Percentiles rank a stretch among this genome's conserved stretches.
Conservation (phyloP, 176 grass and related monocot genomes). For the Ensete glaucum region DNA sequence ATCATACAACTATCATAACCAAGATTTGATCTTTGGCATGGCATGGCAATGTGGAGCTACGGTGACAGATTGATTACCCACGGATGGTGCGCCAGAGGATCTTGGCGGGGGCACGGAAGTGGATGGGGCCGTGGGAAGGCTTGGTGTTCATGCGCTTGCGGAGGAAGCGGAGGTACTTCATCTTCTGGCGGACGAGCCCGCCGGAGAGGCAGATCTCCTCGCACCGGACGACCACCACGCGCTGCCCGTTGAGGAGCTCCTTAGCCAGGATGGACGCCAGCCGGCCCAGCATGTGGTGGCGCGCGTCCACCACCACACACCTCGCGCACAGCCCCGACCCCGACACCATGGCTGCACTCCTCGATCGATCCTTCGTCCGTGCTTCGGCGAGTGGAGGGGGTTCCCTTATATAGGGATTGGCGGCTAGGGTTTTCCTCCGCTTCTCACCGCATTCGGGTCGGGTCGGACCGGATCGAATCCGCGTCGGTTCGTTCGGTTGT, state of each 20-base stretch:
- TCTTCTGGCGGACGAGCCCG: conserved; percentile 27
- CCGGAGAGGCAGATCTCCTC: conserved; percentile 16
- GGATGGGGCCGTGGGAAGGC: conserved; percentile 36
- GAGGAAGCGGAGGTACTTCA: conserved; percentile 40
- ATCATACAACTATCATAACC: too few relatives aligned
- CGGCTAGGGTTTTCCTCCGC: too few relatives aligned
- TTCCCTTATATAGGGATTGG: too few relatives aligned
- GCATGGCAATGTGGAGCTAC: neutral
- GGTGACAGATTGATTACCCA: conserved; percentile 18
- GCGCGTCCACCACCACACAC: conserved; percentile 1
- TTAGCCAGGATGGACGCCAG: conserved; percentile 9
- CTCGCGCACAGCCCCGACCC: neutral
- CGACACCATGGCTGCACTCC: neutral
- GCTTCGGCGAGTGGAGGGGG: too few relatives aligned
- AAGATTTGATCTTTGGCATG: too few relatives aligned
- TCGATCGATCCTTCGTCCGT: neutral
- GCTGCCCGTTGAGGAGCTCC: conserved; percentile 15
- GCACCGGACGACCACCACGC: conserved; percentile 9
- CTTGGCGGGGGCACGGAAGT: conserved; percentile 40
- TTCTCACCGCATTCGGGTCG: too few relatives aligned
- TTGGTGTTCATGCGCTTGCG: conserved; percentile 51
- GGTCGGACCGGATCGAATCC: too few relatives aligned
- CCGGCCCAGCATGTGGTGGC: conserved; percentile 13
- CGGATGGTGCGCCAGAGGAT: conserved; percentile 47
- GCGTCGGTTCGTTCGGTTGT: too few relatives aligned